phyloP scores from a whole-genome alignment of 257 asterid genomes.

The Ophiorrhiza pumila region DNA sequence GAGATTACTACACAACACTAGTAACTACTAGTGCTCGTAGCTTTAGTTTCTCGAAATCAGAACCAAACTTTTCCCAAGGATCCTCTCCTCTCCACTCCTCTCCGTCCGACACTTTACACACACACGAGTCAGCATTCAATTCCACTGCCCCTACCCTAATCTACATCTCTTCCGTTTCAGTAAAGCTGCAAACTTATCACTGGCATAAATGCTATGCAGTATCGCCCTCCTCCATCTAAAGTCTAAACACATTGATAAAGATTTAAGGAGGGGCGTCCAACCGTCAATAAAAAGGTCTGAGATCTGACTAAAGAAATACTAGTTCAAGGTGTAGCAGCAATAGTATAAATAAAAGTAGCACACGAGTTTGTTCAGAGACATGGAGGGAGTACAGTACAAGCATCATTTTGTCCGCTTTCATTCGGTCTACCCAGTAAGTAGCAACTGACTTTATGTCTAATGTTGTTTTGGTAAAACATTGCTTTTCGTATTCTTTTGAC shows the following conservation, averaged over 20 bases:
- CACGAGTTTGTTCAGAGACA: conserved; percentile 22
- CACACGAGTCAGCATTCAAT: background rate
- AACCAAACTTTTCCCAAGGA: conserved; percentile 13
- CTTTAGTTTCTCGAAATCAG: conserved; percentile 15
- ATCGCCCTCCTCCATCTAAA: no score
- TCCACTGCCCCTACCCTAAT: no score
- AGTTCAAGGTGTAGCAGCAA: background rate
- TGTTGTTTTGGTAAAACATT: background rate
- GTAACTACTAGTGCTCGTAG: no score
- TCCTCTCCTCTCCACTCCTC: background rate
- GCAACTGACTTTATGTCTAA: background rate
- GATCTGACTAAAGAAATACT: conserved; percentile 17
- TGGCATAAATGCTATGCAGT: background rate
- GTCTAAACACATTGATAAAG: no score
- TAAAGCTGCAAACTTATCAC: conserved; percentile 1
- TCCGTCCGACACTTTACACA: background rate
- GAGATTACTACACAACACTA: no score
- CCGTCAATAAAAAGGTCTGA: no score
- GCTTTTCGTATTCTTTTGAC: conserved; percentile 4
- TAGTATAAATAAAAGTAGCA: no score
- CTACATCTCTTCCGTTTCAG: no score
- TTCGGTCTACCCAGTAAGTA: background rate
- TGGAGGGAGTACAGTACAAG: conserved; percentile 1
- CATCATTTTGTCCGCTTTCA: conserved; percentile 30
- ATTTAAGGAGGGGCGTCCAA: no score